Conservation (phyloP, 306 rosid genomes). For the Arachis hypogaea region DNA sequence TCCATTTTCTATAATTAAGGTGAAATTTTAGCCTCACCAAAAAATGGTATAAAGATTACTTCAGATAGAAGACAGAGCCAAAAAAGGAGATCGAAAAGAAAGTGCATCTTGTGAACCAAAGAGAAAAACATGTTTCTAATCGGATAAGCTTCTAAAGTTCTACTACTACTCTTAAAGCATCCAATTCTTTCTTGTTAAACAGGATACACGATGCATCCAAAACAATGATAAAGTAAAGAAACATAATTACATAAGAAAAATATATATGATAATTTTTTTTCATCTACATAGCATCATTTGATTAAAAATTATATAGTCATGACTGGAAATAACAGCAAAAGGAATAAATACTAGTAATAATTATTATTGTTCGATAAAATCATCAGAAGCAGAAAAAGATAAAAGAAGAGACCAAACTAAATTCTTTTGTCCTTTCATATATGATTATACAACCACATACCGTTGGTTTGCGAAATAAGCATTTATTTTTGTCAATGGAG, state of each 20-base stretch:
- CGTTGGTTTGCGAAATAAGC: not conserved
- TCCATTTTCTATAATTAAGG: conserved; percentile 1
- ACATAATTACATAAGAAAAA: not conserved
- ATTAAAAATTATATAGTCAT: no score
- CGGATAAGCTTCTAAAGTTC: conserved; percentile 29
- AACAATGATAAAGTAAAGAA: conserved; percentile 19
- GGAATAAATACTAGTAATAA: no score
- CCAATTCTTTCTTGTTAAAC: conserved; percentile 26
- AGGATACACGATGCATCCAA: conserved; percentile 7
- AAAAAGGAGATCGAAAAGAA: not conserved
- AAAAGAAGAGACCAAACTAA: no score
- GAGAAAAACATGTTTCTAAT: conserved; percentile 14
- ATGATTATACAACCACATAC: not conserved
- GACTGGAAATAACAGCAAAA: no score
- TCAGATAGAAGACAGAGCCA: not conserved
- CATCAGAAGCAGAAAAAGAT: no score
- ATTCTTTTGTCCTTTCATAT: no score
- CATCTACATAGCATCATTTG: no score
- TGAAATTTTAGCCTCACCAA: conserved; percentile 12
- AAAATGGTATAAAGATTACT: conserved; percentile 24
- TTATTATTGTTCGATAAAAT: no score
- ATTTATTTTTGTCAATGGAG: no score
- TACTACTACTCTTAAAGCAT: conserved; percentile 12
- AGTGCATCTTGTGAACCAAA: conserved; percentile 26
- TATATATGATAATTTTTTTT: no score